Conservation (phyloP, 2,329 filamentous ascomycete genomes). For the Sarocladiaceae sp. region DNA sequence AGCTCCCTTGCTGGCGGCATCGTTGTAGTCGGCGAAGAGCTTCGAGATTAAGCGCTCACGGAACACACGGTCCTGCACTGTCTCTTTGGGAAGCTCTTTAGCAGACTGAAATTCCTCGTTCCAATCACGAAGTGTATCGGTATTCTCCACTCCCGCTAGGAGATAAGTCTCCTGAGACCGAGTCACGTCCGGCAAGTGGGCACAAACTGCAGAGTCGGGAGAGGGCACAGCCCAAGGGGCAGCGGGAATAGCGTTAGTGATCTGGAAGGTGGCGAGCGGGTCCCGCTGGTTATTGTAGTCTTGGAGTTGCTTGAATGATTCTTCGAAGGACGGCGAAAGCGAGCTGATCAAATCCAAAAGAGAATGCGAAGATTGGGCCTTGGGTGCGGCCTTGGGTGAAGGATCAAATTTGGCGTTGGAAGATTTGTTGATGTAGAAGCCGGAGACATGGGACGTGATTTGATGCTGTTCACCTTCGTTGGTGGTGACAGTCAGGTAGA, state of each 20-base stretch:
- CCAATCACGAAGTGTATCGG: conserved; percentile 94
- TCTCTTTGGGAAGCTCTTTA: conserved; percentile 87
- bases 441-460: conserved; percentile 88
- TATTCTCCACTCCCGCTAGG: conserved; percentile 85
- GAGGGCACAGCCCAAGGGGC: conserved; percentile 87
- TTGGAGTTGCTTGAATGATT: conserved; percentile 72
- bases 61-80: conserved; percentile 93
- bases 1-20: conserved; percentile 87
- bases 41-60: conserved; percentile 91
- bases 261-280: conserved; percentile 87
- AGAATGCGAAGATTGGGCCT: conserved; percentile 77
- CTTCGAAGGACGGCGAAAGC: conserved; percentile 78
- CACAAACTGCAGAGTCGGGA: conserved; percentile 56
- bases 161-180: conserved; percentile 91
- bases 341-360: conserved; percentile 73
- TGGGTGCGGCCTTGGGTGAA: conserved; percentile 71
- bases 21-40: conserved; percentile 95
- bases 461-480: conserved; percentile 94
- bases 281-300: conserved; percentile 83
- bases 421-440: conserved; percentile 96
- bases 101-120: conserved; percentile 99
- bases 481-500: conserved; percentile 85
- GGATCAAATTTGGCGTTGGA: conserved; percentile 95
- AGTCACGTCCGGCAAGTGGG: conserved; percentile 78
- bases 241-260: conserved; percentile 89